Evolutionary conservation across 1,284 basidiomycete genomes (phyloP), one percentile per base, ranked within the genome.

Genomic region (Xerocomus minutiporus): DNA sequence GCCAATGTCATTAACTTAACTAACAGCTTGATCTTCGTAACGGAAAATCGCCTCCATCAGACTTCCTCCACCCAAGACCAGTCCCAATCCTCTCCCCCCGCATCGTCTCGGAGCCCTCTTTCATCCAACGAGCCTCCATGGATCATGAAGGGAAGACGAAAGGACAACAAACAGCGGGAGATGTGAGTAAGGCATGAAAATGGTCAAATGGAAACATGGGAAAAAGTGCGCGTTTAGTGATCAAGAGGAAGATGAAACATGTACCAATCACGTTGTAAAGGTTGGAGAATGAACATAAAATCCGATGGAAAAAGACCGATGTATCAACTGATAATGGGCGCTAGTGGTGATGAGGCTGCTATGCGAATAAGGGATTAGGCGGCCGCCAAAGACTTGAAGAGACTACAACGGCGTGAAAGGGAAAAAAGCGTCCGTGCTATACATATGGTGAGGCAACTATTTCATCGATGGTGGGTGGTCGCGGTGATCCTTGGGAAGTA

Each of bases 341-440:
- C 72, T 68, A 57, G 54, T 59, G 61, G 54, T 50, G 56, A 57
- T 50, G 53, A 29, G 43, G 54, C 48, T 66, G 60, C 48, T 55
- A 57, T 59, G 55, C 50, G 58, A 60, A 42, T 49, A 57, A 32
- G 58, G 50, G 62, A 61, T 53, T 48, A 67, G 55, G 72, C 75
- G 56, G 71, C 68, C 66, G 59, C 53, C 56, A 34, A 55, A 59
- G 46, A 46, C 56, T 58, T 45, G 57, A 52, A 56, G 49, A 57
- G 49, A 57, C 57, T 57, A 56, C 59, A 62, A 57, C 64, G 63
- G 67, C 77, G 58, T 80, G 77, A 79, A 82, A 73, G 69, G 79
- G 15, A 81, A 79, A 29, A 70, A 69, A 79, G 83, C 82, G 84
- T 86, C 84, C 83, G 82, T 83, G 71, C 75, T 66, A 68, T 70